Evolutionary conservation across 208 protist genomes (phyloP).

Genomic region (Trypanosoma melophagium): DNA sequence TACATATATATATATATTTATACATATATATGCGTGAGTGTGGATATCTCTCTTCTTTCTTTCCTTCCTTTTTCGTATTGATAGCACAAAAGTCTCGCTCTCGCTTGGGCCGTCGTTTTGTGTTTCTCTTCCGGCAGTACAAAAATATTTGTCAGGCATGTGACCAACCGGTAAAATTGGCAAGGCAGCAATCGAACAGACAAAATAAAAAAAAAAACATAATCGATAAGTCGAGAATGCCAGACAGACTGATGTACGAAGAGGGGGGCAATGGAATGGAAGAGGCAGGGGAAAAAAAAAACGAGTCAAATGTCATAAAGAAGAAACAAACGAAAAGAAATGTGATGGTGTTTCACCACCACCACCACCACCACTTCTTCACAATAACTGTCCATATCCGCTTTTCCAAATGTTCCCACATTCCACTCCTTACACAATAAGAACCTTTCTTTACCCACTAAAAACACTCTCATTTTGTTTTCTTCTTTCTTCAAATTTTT

Average conservation of each 20-base stretch:
- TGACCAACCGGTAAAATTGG: not conserved
- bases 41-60: no score
- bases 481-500: not conserved
- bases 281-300: not conserved
- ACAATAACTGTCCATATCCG: not conserved
- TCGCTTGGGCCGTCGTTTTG: not conserved
- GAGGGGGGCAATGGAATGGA: not conserved
- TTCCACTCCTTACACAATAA: not conserved
- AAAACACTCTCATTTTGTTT: slow-evolving; percentile 1
- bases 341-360: no score
- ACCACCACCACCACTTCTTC: not conserved
- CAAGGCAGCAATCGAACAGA: not conserved
- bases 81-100: not conserved
- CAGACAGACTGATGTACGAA: not conserved
- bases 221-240: not conserved
- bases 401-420: not conserved
- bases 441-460: not conserved
- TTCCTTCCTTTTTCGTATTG: not conserved
- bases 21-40: no score
- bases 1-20: not conserved
- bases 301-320: not conserved
- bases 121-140: not conserved
- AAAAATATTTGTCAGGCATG: not conserved
- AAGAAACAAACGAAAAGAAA: not conserved
- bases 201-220: not conserved